These are phyloP conservation scores for Bremia lactucae DNA, from an alignment of 352 stramenopile species.

Conservation along the genomic window DNA sequence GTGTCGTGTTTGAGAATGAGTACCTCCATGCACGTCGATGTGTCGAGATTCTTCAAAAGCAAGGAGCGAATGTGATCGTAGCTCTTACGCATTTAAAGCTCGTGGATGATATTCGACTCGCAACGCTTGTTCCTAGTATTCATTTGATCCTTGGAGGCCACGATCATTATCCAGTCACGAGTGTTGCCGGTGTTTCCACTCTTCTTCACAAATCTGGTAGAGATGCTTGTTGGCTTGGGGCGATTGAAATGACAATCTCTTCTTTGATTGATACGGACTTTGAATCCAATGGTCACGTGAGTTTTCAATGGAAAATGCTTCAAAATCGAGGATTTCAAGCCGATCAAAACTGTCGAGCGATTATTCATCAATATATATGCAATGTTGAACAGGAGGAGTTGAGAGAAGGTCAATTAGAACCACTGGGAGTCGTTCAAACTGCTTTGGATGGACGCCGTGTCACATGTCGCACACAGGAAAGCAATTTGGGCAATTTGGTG, in stretches of 20 bases:
- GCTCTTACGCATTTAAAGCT: constrained; percentile 73
- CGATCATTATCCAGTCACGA: constrained; percentile 75
- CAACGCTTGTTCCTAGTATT: constrained; percentile 45
- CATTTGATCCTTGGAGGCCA: constrained; percentile 84
- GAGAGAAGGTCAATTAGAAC: constrained; percentile 30
- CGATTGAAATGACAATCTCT: constrained; percentile 38
- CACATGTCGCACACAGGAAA: constrained; percentile 50
- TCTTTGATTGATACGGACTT: background rate
- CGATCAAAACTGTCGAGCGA: constrained; percentile 29
- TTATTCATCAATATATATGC: constrained; percentile 34
- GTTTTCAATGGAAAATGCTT: constrained; percentile 65
- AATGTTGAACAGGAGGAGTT: constrained; percentile 42
- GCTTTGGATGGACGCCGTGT: constrained; percentile 55
- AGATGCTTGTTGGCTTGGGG: constrained; percentile 72
- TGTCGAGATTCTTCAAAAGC: constrained; percentile 30
- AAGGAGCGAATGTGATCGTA: constrained; percentile 59
- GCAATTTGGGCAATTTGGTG: constrained; percentile 69
- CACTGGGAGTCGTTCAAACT: constrained; percentile 19
- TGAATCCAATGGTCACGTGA: constrained; percentile 7
- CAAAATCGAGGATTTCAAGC: constrained; percentile 39
- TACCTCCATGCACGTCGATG: constrained; percentile 35
- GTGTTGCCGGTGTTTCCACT: constrained; percentile 31
- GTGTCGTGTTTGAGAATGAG: constrained; percentile 44
- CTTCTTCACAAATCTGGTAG: constrained; percentile 83
- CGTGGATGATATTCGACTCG: constrained; percentile 45